phyloP scores from a whole-genome alignment of 2,329 filamentous ascomycete genomes.

The Ceratocystis destructans region DNA sequence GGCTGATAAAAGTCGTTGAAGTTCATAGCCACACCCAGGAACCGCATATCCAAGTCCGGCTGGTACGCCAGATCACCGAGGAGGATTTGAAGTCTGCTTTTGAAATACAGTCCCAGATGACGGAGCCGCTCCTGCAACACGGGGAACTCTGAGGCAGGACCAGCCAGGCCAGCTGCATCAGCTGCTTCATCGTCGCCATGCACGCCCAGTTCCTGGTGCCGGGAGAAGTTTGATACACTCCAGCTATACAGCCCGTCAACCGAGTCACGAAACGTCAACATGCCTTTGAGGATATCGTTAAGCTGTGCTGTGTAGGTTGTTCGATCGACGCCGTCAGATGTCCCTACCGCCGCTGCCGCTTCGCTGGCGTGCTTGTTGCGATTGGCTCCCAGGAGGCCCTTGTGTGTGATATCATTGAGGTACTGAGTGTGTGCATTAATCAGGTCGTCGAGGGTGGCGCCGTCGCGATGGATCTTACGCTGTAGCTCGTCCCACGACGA shows the following conservation, averaged over 20 bases:
- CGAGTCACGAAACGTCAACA: conserved; percentile 85
- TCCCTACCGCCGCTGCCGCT: conserved; percentile 30
- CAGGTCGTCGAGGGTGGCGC: conserved; percentile 85
- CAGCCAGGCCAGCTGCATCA: conserved; percentile 27
- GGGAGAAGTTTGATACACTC: conserved; percentile 86
- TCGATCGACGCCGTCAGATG: conserved; percentile 46
- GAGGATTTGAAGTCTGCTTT: conserved; percentile 60
- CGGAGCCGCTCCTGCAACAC: conserved; percentile 60
- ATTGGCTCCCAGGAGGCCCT: conserved; percentile 74
- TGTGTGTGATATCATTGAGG: conserved; percentile 86
- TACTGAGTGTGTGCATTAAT: conserved; percentile 86
- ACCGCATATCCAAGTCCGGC: conserved; percentile 87
- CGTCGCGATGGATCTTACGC: conserved; percentile 64
- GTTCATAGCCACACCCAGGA: conserved; percentile 94
- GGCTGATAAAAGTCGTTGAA: conserved; percentile 95
- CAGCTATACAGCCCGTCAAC: conserved; percentile 92
- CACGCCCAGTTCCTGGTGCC: conserved; percentile 71
- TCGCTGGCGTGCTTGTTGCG: conserved; percentile 29
- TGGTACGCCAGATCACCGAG: conserved; percentile 87
- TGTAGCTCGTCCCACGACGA: conserved; percentile 88
- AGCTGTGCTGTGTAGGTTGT: conserved; percentile 79
- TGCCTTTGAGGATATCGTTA: conserved; percentile 80
- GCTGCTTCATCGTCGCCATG: conserved; percentile 32
- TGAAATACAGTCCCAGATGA: conserved; percentile 62
- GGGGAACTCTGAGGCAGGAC: conserved; percentile 53